phyloP scores from a whole-genome alignment of 768 basidiomycete genomes.

The Agaricus subrufescens region DNA sequence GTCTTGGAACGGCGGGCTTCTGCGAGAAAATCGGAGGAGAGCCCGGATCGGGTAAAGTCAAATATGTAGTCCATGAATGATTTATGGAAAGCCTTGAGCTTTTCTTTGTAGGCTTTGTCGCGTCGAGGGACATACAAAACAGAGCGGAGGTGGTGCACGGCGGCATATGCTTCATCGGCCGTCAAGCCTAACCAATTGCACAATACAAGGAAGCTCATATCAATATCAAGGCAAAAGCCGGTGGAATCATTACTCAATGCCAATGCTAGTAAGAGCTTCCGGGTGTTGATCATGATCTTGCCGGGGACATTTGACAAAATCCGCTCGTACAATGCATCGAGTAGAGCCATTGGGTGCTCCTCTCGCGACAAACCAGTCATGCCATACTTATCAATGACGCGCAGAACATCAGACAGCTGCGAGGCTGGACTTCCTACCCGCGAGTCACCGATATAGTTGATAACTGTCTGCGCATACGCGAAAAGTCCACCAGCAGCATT shows the following conservation, averaged over 20 bases:
- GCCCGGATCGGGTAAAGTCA: not conserved
- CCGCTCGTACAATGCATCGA: constrained; percentile 5
- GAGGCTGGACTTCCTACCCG: not conserved
- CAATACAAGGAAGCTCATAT: not conserved
- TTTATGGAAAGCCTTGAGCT: not conserved
- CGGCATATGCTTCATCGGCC: not conserved
- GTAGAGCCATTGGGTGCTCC: constrained; percentile 1
- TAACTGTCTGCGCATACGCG: not conserved
- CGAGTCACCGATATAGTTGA: not conserved
- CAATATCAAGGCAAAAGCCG: too few species aligned
- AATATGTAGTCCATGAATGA: not conserved
- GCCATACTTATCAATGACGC: not conserved
- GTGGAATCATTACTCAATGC: not conserved
- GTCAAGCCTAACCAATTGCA: constrained; percentile 1
- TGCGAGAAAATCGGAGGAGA: not conserved
- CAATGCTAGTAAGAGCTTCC: not conserved
- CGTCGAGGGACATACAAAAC: not conserved
- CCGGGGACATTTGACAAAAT: not conserved
- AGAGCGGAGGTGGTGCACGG: not conserved
- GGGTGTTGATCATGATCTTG: not conserved
- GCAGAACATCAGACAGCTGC: not conserved
- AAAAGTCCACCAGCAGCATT: not conserved
- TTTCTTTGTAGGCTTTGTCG: not conserved
- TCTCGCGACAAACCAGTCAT: not conserved
- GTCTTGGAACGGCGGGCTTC: not conserved